Conservation (phyloP, 2,329 filamentous ascomycete genomes). For the Ophiocordyceps camponoti-saundersi region DNA sequence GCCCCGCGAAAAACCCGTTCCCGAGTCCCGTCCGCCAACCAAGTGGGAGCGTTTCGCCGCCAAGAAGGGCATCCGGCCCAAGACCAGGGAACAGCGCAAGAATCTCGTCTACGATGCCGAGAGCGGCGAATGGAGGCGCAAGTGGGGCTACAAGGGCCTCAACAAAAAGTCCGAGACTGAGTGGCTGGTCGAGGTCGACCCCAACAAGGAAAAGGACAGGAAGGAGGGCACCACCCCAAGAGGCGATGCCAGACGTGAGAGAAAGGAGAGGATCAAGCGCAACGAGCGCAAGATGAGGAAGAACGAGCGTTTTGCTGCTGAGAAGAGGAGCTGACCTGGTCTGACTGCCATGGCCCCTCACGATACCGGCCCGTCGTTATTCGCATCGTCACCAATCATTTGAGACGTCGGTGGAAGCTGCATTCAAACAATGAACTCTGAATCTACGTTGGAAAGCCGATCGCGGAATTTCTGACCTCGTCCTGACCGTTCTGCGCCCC, state of each 20-base stretch:
- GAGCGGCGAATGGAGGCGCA: slow-evolving; percentile 74
- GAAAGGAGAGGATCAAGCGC: slow-evolving; percentile 51
- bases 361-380: too few relatives aligned
- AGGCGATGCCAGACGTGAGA: slow-evolving; percentile 45
- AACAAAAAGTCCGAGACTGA: slow-evolving; percentile 72
- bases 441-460: neutral
- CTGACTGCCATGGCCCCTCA: neutral
- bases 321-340: slow-evolving; percentile 6
- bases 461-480: neutral
- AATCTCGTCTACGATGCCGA: slow-evolving; percentile 73
- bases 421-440: neutral
- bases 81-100: slow-evolving; percentile 57
- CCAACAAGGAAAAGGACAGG: slow-evolving; percentile 46
- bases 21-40: slow-evolving; percentile 63
- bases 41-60: slow-evolving; percentile 94
- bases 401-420: slow-evolving; percentile 2
- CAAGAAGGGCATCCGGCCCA: slow-evolving; percentile 92
- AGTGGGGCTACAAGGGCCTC: slow-evolving; percentile 87
- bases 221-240: slow-evolving; percentile 45
- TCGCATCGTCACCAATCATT: too few relatives aligned
- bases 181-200: slow-evolving; percentile 86
- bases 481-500: neutral
- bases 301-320: slow-evolving; percentile 35
- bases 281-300: slow-evolving; percentile 55
- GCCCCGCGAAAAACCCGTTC: slow-evolving; percentile 84